Conservation (phyloP, 2,329 filamentous ascomycete species). For the Phialophora chinensis region DNA sequence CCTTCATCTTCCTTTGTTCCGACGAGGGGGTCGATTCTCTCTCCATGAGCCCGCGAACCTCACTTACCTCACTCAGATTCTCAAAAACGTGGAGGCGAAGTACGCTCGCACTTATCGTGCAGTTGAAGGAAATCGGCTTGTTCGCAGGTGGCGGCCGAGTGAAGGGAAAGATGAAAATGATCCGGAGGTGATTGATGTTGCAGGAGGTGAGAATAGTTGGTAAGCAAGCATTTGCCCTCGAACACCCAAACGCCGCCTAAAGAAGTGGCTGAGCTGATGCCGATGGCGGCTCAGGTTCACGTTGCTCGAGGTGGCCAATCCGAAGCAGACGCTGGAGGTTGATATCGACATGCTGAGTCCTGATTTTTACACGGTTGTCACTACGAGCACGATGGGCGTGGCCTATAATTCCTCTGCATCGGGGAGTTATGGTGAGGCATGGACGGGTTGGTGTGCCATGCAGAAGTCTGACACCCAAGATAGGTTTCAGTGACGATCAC, state of each 20-base stretch:
- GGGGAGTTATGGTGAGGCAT: constrained; percentile 36
- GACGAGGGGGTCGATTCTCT: constrained; percentile 34
- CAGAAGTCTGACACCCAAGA: background rate
- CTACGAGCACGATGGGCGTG: constrained; percentile 41
- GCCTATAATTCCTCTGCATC: constrained; percentile 42
- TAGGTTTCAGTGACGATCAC: constrained; percentile 36
- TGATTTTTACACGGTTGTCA: constrained; percentile 43
- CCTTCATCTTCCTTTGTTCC: constrained; percentile 34
- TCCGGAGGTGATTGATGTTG: constrained; percentile 31
- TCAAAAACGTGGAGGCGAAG: constrained; percentile 38
- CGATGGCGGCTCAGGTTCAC: constrained; percentile 38
- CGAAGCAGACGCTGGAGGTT: constrained; percentile 40
- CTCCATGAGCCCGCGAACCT: constrained; percentile 37
- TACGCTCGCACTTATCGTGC: constrained; percentile 41
- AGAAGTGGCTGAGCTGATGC: background rate
- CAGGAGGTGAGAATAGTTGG: constrained; percentile 19
- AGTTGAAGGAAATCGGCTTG: constrained; percentile 42
- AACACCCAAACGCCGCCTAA: background rate
- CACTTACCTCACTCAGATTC: constrained; percentile 36
- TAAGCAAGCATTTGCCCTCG: background rate
- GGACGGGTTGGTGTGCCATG: background rate
- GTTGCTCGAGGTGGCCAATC: constrained; percentile 39
- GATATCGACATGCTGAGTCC: constrained; percentile 44
- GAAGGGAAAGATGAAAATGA: constrained; percentile 35
- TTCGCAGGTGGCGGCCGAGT: constrained; percentile 40